A percentile compares a stretch with the other conserved stretches of the same genome.
phyloP scores from a whole-genome alignment of 768 basidiomycete genomes.

The Tulasnella sp. region DNA sequence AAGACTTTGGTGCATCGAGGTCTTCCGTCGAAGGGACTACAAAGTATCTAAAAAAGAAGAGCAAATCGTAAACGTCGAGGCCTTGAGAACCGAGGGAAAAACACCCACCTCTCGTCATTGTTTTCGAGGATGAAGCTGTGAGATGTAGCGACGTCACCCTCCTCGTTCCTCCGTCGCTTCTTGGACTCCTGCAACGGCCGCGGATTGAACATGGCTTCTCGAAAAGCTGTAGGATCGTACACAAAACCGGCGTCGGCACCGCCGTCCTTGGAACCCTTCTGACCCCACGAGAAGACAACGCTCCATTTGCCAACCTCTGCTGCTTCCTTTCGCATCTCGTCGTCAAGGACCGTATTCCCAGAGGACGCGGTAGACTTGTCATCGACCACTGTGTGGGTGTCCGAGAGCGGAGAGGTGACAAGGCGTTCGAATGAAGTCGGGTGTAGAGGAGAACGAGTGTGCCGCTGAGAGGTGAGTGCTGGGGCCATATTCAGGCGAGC shows the following conservation, averaged over 20 bases:
- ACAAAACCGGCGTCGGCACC: conserved; percentile 9
- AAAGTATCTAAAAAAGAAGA: background rate
- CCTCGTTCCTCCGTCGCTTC: background rate
- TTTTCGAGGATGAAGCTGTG: background rate
- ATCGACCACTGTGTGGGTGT: background rate
- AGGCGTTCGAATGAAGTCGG: background rate
- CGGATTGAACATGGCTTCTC: conserved; percentile 6
- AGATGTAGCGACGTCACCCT: background rate
- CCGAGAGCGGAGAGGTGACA: background rate
- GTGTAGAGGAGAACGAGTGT: background rate
- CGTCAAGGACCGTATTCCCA: conserved; percentile 5
- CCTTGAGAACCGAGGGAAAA: background rate
- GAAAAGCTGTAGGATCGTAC: conserved; percentile 10
- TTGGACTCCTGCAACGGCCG: background rate
- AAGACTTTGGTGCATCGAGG: background rate
- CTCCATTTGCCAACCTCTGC: conserved; percentile 13
- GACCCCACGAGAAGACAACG: conserved; percentile 10
- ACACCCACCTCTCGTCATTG: background rate
- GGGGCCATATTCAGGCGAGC: conserved; percentile 14
- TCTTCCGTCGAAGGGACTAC: background rate
- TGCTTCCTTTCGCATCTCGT: conserved; percentile 7
- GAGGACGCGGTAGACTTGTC: background rate
- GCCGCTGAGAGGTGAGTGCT: background rate
- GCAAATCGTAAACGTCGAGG: background rate
- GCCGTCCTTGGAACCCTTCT: background rate